Base-by-base conservation (phyloP, 345 rosid species). In the Syzygium grande region DNA sequence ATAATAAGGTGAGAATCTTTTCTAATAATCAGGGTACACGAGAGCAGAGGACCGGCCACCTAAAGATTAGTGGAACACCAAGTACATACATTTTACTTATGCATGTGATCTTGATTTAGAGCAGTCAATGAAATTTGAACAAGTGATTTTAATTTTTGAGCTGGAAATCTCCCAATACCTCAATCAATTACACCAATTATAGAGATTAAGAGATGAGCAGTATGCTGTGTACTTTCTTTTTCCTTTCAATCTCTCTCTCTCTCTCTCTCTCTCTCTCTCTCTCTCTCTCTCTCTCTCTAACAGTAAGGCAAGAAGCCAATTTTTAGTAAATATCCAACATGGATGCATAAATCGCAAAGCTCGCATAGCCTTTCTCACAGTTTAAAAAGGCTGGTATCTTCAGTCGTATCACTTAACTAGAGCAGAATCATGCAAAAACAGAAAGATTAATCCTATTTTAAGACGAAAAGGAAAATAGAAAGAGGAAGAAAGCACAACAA, bases 331-430 rank as follows among this genome's bases (percentile, higher is more conserved):
- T 5, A 58, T 55, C 58, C 61, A 63, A 85, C 63, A 85, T 38
- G 77, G 65, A 85, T 55, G 73, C 46, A 63, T 41, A 38, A 41
- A 85, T 41, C 41, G 86, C 86, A 34, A 85, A 85, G 86, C 73
- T 51, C 27, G 22, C 51, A 25, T 85, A 85, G 86, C 86, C 86
- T 85, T 85, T 58, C 53, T 58, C 86, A 23, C 52, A 12, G 30
- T 55, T 56, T 23, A 38, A 56, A 85, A 58, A 53, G 51, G 77
- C 73, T 56, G 49, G 46, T 56, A 15, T 54, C 51, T 59, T 85
- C 86, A 41, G 29, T 38, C 25, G 83, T 38, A 21, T 38, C 83
- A 10, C 80, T 38, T 38, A 38, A 73, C 41, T 10, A 73, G 49
- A 38, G 83, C 7, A 73, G 83, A 38, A 73, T 22, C 83, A 11